Evolutionary conservation across 2,329 filamentous ascomycete species (phyloP).

Genomic region (Chrysosporium queenslandicum): DNA sequence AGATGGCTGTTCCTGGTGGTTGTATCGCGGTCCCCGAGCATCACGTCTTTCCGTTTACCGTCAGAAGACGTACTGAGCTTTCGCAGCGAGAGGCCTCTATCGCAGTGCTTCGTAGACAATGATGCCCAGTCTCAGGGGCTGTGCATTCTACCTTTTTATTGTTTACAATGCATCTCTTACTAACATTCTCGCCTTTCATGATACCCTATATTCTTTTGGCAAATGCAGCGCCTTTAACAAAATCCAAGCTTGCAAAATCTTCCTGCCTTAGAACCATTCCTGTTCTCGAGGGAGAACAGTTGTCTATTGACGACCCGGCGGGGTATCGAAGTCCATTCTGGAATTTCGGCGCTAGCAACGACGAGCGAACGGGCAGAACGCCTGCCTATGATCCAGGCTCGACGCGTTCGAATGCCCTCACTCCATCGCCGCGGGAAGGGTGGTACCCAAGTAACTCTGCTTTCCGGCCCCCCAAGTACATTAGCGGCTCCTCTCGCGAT

Average conservation of each 20-base stretch:
- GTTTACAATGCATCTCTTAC: slow-evolving; percentile 16
- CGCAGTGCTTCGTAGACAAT: neutral
- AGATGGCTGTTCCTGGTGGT: neutral
- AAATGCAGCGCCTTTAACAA: slow-evolving; percentile 1
- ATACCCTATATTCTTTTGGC: slow-evolving; percentile 8
- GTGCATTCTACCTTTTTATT: neutral
- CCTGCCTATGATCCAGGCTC: slow-evolving; percentile 11
- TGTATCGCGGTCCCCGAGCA: neutral
- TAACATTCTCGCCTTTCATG: slow-evolving; percentile 12
- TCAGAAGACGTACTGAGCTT: neutral
- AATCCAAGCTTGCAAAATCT: neutral
- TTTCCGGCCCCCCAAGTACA: slow-evolving; percentile 9
- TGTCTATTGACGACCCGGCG: slow-evolving; percentile 13
- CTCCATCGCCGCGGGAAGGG: neutral
- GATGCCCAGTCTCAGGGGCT: neutral
- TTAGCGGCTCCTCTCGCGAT: slow-evolving; percentile 14
- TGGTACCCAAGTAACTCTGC: slow-evolving; percentile 7
- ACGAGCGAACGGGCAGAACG: slow-evolving; percentile 15
- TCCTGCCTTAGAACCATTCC: slow-evolving; percentile 10
- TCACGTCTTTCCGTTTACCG: neutral
- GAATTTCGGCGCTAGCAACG: slow-evolving; percentile 7
- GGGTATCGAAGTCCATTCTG: slow-evolving; percentile 12
- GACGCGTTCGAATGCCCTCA: neutral
- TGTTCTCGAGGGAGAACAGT: slow-evolving; percentile 10
- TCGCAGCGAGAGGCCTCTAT: neutral